Percentiles rank a stretch among this genome's conserved stretches.
phyloP scores from a whole-genome alignment of 345 rosid species.

The Eucalyptus coolabah region DNA sequence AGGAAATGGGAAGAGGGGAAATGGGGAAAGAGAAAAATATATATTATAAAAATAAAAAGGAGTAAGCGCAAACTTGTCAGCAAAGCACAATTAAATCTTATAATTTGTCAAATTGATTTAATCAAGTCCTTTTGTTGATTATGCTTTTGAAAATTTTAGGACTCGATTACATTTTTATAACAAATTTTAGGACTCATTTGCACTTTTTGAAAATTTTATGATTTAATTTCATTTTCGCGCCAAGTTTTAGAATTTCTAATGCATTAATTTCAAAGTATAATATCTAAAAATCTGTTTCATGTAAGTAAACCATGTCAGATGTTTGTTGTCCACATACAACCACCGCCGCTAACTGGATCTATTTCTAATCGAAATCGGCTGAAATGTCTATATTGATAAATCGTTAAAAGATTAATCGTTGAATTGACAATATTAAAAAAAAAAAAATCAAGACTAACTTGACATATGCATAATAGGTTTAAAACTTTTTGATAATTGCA shows the following conservation, averaged over 20 bases:
- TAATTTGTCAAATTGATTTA: not conserved
- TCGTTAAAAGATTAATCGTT: not conserved
- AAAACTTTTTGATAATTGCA: not conserved
- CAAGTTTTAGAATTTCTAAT: not conserved
- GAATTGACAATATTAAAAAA: not conserved
- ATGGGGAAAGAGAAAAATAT: not conserved
- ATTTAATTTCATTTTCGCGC: rapidly evolving
- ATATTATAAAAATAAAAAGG: no score
- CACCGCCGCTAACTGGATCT: not conserved
- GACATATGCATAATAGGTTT: not conserved
- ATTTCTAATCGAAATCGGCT: rapidly evolving
- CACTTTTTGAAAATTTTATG: no score
- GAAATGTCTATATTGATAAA: not conserved
- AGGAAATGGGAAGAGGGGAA: not conserved
- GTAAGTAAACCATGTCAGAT: not conserved
- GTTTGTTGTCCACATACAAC: not conserved
- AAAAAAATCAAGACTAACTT: not conserved
- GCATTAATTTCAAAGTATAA: not conserved
- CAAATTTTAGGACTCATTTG: no score
- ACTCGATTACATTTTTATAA: rapidly evolving
- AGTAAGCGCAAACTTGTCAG: no score
- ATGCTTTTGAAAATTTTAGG: no score
- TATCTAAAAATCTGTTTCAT: not conserved
- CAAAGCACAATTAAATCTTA: no score
- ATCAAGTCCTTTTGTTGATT: no score